These are phyloP conservation scores for Nicotiana attenuata DNA, from an alignment of 257 asterid genomes.

Conservation along the genomic window DNA sequence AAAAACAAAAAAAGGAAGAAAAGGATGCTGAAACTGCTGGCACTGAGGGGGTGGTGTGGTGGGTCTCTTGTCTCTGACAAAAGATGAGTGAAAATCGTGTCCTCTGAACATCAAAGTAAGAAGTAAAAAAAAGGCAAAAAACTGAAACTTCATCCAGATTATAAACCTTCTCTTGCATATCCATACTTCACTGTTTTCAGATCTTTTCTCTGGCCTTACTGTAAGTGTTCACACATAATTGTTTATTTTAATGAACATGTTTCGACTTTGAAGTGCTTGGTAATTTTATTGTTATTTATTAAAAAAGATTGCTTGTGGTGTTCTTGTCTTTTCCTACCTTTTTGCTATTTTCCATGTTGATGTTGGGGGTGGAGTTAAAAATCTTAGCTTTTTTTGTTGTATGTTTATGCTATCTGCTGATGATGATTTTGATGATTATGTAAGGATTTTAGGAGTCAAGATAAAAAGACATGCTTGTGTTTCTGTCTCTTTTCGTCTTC, in stretches of 20 bases:
- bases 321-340: neutral
- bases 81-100: neutral
- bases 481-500: neutral
- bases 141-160: neutral
- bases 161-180: neutral
- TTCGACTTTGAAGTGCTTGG: neutral
- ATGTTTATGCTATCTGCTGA: neutral
- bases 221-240: neutral
- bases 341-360: neutral
- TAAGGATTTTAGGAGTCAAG: no score
- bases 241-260: neutral
- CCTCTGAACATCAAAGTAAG: neutral
- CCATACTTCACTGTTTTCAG: neutral
- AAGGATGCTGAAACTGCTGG: constrained; percentile 2
- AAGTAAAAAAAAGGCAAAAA: neutral
- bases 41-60: neutral
- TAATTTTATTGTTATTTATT: neutral
- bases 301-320: neutral
- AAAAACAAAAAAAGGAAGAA: neutral
- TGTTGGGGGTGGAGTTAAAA: neutral
- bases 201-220: neutral
- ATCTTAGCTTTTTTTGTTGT: neutral
- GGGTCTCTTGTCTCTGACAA: neutral
- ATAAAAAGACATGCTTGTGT: neutral
- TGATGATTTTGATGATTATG: neutral